Base-by-base conservation (phyloP, 2,329 filamentous ascomycete genomes). In the Alternaria sp. region DNA sequence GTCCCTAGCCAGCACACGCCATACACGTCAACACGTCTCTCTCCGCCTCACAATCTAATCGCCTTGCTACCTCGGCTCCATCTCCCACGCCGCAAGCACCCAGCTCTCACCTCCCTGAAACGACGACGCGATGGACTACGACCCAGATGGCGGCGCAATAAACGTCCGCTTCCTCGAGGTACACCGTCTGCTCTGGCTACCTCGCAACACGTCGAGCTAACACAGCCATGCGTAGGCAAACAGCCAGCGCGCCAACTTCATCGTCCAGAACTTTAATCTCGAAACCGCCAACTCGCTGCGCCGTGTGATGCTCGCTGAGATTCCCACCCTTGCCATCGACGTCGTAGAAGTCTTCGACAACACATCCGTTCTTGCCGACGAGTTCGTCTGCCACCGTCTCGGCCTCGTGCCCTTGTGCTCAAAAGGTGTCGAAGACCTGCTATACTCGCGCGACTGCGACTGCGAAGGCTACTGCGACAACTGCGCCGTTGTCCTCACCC, bases 391-490 rank as follows among this genome's bases (percentile, higher is more conserved):
- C 50, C 94, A 98, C 80, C 91, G 94, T 46, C 86, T 99, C 14
- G 94, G 95, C 32, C 88, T 98, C 48, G 89, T 98, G 59, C 95
- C 95, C 1, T 87, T 99, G 49, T 90, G 91, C 77, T 92, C 92
- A 59, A 92, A 92, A 74, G 91, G 92, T 75, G 90, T 94, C 71
- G 92, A 94, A 68, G 85, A 89, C 52, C 86, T 98, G 64, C 85
- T 91, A 66, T 97, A 97, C 82, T 91, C 92, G 50, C 91, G 94
- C 74, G 94, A 98, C 81, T 99, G 95, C 84, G 93, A 97, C 76
- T 99, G 95, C 84, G 94, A 97, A 72, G 90, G 94, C 73, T 93
- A 94, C 83, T 99, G 95, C 83, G 92, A 97, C 68, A 88, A 91
- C 71, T 99, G 95, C 84, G 92, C 91, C 69, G 92, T 98, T 52